These are phyloP conservation scores for Paragyromitra xinjiangensis DNA, from an alignment of 495 filamentous ascomycete genomes.

Conservation along the genomic window DNA sequence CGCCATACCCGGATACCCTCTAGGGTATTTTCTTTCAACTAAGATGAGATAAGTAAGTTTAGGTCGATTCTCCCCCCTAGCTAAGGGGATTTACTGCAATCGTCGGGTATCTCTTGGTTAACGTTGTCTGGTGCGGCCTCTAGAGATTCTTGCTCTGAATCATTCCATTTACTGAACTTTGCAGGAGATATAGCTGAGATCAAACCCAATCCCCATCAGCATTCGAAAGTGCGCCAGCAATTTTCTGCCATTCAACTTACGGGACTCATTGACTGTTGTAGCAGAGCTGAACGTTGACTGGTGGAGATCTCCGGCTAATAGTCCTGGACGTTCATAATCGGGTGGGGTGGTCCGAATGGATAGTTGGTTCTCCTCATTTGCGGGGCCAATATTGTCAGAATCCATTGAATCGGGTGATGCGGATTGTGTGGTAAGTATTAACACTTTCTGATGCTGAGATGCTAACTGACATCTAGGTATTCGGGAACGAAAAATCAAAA, in stretches of 20 bases:
- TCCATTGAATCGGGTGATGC: not conserved
- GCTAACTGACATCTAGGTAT: not conserved
- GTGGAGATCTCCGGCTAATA: not conserved
- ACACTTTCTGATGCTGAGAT: not conserved
- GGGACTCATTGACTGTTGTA: not conserved
- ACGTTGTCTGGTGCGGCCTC: not conserved
- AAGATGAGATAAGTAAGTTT: not conserved
- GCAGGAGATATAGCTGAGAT: not conserved
- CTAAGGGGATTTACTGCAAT: constrained; percentile 5
- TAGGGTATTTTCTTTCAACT: constrained; percentile 7
- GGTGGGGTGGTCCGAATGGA: not conserved
- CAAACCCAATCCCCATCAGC: not conserved
- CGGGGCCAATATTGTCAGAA: not conserved
- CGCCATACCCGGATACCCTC: constrained; percentile 3
- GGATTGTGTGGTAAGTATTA: not conserved
- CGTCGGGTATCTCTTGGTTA: not conserved
- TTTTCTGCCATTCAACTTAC: not conserved
- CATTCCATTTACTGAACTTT: not conserved
- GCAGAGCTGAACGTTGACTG: constrained; percentile 10
- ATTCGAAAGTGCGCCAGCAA: not conserved
- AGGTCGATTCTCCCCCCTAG: not conserved
- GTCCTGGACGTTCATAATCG: not conserved
- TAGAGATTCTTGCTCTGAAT: not conserved
- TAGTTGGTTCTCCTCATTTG: not conserved
- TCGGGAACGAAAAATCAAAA: not conserved